These are phyloP conservation scores for Omphalotus olearius DNA, from an alignment of 1,284 basidiomycete genomes.

Conservation along the genomic window DNA sequence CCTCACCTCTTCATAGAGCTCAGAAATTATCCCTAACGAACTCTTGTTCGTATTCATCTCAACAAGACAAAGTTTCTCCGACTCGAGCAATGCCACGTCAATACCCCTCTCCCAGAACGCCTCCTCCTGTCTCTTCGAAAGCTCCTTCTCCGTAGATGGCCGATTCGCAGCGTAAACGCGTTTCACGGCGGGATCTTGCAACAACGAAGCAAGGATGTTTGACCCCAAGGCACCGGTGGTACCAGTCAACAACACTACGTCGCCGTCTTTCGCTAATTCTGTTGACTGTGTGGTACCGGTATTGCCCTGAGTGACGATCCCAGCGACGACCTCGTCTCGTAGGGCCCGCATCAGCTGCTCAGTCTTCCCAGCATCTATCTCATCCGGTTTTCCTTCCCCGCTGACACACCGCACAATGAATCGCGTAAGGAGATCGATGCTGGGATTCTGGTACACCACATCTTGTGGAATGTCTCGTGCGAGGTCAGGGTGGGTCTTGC, in stretches of 20 bases:
- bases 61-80: slow-evolving; percentile 28
- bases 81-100: slow-evolving; percentile 22
- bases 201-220: slow-evolving; percentile 23
- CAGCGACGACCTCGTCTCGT: neutral
- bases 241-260: slow-evolving; percentile 28
- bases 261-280: neutral
- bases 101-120: slow-evolving; percentile 28
- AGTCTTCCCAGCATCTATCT: neutral
- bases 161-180: slow-evolving; percentile 26
- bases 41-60: slow-evolving; percentile 27
- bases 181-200: slow-evolving; percentile 15
- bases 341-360: neutral
- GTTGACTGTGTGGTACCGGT: slow-evolving; percentile 8
- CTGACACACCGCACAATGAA: slow-evolving; percentile 9
- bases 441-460: slow-evolving; percentile 32
- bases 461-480: slow-evolving; percentile 19
- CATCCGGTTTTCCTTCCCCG: neutral
- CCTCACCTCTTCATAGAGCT: slow-evolving; percentile 21
- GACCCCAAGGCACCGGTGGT: slow-evolving; percentile 31
- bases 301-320: neutral
- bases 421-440: slow-evolving; percentile 22
- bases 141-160: neutral
- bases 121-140: slow-evolving; percentile 23
- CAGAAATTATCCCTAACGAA: slow-evolving; percentile 24
- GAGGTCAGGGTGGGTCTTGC: slow-evolving; percentile 15